A percentile compares a stretch with the other conserved stretches of the same genome.
Evolutionary conservation across 2,329 filamentous ascomycete species (phyloP).

Genomic region (Penicillium digitatum): DNA sequence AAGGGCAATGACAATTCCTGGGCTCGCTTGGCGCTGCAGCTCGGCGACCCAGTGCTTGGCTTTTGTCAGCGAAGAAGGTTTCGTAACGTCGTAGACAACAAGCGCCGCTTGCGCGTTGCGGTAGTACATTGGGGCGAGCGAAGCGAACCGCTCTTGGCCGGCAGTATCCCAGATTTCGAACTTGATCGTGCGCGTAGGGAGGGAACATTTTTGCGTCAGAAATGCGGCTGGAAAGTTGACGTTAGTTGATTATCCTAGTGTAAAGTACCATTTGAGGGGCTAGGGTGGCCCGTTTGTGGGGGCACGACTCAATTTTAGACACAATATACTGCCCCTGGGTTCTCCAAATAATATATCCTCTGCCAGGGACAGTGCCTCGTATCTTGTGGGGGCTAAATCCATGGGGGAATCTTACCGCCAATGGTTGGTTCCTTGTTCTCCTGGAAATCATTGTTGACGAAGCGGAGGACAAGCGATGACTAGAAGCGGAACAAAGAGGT

Average conservation of each 20-base stretch:
- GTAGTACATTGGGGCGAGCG: constrained; percentile 98
- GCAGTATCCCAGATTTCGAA: constrained; percentile 99
- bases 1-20: constrained; percentile 93
- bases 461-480: constrained; percentile 96
- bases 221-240: constrained; percentile 68
- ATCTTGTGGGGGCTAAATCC: neutral
- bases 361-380: neutral
- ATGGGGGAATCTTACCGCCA: constrained; percentile 61
- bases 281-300: neutral
- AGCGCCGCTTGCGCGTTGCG: constrained; percentile 96
- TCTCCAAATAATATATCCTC: neutral
- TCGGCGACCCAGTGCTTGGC: constrained; percentile 99
- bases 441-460: constrained; percentile 99
- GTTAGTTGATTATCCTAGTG: constrained; percentile 12
- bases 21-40: constrained; percentile 90
- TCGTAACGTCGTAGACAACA: constrained; percentile 97
- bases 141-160: constrained; percentile 95
- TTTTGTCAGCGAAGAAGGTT: constrained; percentile 90
- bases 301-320: neutral
- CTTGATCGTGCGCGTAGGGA: constrained; percentile 72
- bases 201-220: constrained; percentile 96
- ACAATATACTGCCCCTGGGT: neutral
- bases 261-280: neutral
- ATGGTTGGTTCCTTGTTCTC: constrained; percentile 99
- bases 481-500: constrained; percentile 36